Conservation (phyloP, 257 asterid genomes). For the Solanum chiquidenum region DNA sequence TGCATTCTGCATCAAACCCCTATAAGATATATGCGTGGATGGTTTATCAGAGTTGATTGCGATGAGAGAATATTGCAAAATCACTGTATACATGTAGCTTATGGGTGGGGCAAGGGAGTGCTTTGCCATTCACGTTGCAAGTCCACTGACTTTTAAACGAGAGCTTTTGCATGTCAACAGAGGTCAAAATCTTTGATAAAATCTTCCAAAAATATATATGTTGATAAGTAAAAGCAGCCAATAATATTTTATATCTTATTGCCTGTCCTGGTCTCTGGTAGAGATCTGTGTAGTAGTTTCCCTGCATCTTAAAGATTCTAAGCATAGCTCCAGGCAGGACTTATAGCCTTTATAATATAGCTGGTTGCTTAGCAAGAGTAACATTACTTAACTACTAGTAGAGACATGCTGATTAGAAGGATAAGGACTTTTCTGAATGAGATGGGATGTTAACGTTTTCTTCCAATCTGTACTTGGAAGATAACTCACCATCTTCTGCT, state of each 20-base stretch:
- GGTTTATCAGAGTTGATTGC: not conserved
- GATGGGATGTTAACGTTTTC: not conserved
- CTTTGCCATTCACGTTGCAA: not conserved
- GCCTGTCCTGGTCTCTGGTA: not conserved
- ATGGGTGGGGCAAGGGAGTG: not conserved
- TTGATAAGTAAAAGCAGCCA: not conserved
- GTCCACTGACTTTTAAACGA: not conserved
- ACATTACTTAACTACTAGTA: not conserved
- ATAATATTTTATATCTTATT: not conserved
- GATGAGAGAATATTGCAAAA: not conserved
- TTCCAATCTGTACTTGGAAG: not conserved
- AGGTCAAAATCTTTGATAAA: not conserved
- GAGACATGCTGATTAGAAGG: not conserved
- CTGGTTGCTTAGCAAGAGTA: not conserved
- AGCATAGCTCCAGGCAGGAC: not conserved
- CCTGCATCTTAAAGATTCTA: not conserved
- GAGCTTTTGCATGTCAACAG: not conserved
- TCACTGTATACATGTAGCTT: not conserved
- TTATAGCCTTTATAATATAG: not conserved
- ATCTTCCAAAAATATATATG: not conserved
- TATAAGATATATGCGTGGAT: not conserved
- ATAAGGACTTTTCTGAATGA: not conserved
- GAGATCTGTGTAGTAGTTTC: not conserved
- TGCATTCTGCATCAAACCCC: not conserved
- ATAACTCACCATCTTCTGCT: not conserved